A percentile compares a stretch with the other conserved stretches of the same genome.
Conservation (phyloP, 2,329 filamentous ascomycete species). For the Paraconiothyrium brasiliense region DNA sequence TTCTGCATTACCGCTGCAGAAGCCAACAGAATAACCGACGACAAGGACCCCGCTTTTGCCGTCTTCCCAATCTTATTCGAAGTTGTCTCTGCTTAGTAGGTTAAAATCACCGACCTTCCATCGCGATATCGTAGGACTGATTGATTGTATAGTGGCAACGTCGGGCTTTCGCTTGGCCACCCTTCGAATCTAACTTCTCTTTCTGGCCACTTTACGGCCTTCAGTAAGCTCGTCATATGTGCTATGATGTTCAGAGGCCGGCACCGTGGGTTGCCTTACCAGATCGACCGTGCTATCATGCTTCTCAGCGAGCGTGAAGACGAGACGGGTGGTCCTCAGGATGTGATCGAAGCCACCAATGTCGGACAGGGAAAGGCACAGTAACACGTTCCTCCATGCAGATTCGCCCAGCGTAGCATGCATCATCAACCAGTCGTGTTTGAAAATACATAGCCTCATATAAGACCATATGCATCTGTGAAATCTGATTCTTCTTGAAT, state of each 20-base stretch:
- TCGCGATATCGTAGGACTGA: not conserved
- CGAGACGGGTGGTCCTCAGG: not conserved
- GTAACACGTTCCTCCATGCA: no score
- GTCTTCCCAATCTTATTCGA: conserved; percentile 28
- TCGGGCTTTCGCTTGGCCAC: conserved; percentile 57
- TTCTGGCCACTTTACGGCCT: conserved; percentile 57
- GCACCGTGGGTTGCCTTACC: conserved; percentile 63
- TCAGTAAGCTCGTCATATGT: conserved; percentile 64
- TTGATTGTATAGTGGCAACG: conserved; percentile 29
- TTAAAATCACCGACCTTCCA: no score
- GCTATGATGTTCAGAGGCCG: conserved; percentile 64
- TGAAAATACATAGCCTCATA: no score
- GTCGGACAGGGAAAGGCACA: no score
- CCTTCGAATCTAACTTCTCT: conserved; percentile 56
- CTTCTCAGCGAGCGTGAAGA: conserved; percentile 37
- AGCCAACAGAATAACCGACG: conserved; percentile 49
- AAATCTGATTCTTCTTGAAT: no score
- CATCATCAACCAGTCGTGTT: no score
- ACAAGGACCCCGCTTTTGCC: conserved; percentile 32
- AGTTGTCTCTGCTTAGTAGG: not conserved
- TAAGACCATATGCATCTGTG: no score
- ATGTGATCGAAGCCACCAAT: not conserved
- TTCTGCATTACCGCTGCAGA: conserved; percentile 48
- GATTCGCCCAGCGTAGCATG: no score
- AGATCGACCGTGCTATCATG: conserved; percentile 58